These are phyloP conservation scores for Aspergillus sp. DNA, from an alignment of 2,329 filamentous ascomycete species.

Conservation along the genomic window DNA sequence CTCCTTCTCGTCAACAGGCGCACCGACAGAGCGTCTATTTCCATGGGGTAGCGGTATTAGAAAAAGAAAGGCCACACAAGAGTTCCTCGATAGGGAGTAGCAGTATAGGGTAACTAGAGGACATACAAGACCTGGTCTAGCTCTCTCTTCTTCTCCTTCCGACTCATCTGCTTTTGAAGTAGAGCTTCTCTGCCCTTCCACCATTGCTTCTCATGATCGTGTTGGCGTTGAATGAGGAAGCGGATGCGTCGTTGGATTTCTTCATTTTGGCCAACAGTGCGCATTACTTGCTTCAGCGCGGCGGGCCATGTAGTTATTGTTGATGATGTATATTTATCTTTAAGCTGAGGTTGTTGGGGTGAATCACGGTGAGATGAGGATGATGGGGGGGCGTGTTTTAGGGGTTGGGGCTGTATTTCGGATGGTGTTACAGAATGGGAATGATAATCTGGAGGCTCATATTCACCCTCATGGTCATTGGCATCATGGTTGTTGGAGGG, in stretches of 20 bases:
- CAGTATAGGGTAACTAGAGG: neutral
- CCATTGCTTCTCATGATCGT: constrained; percentile 63
- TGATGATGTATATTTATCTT: constrained; percentile 28
- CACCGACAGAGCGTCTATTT: constrained; percentile 47
- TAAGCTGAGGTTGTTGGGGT: neutral
- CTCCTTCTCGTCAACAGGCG: constrained; percentile 34
- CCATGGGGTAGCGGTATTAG: neutral
- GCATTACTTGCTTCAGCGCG: constrained; percentile 53
- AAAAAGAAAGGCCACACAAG: neutral
- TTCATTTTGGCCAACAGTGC: constrained; percentile 48
- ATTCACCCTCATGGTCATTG: constrained; percentile 14
- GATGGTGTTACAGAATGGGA: neutral
- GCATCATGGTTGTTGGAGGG: neutral
- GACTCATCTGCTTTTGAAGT: constrained; percentile 51
- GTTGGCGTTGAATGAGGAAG: constrained; percentile 63
- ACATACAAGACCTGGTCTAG: constrained; percentile 57
- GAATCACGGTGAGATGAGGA: neutral
- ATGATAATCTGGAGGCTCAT: constrained; percentile 20
- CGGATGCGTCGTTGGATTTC: constrained; percentile 46
- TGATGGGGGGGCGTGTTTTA: neutral
- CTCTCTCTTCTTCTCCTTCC: constrained; percentile 54
- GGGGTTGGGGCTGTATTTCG: neutral
- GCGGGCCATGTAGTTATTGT: constrained; percentile 53
- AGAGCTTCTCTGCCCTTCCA: constrained; percentile 54
- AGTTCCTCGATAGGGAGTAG: neutral